phyloP scores from a whole-genome alignment of 2,329 filamentous ascomycete species.

The Coniella vitis region DNA sequence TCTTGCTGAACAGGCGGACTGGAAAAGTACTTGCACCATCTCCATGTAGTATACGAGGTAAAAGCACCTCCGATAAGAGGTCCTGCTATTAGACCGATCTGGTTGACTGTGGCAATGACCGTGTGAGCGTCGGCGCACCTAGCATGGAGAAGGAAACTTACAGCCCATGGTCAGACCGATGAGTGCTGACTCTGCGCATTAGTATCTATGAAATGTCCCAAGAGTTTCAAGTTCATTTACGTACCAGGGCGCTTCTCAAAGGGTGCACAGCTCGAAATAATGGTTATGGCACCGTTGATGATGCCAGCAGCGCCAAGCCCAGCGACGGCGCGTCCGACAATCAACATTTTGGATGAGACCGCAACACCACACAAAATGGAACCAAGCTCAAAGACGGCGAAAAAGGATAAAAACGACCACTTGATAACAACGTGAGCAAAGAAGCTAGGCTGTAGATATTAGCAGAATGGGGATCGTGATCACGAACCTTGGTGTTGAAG shows the following conservation, averaged over 20 bases:
- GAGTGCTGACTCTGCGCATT: not conserved
- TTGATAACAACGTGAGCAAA: not conserved
- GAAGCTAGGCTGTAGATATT: no score
- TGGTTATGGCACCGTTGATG: not conserved
- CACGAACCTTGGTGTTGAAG: no score
- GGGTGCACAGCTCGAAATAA: not conserved
- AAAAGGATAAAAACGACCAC: slow-evolving; percentile 2
- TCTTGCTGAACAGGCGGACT: not conserved
- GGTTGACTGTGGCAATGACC: slow-evolving; percentile 27
- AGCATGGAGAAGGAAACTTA: no score
- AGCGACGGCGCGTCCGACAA: slow-evolving; percentile 6
- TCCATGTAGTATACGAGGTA: slow-evolving; percentile 34
- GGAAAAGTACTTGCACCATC: slow-evolving; percentile 32
- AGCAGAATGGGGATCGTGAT: no score
- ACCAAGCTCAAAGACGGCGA: slow-evolving; percentile 7
- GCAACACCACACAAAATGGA: slow-evolving; percentile 6
- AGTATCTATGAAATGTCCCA: not conserved
- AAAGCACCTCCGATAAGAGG: slow-evolving; percentile 40
- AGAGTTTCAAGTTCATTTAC: not conserved
- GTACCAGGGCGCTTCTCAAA: not conserved
- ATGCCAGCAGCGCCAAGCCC: slow-evolving; percentile 5
- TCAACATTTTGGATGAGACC: slow-evolving; percentile 7
- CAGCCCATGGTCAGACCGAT: no score
- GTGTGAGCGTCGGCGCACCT: no score
- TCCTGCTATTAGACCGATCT: slow-evolving; percentile 40